These are phyloP conservation scores for Torulaspora maleeae DNA, from an alignment of 805 yeast genomes.

Conservation along the genomic window DNA sequence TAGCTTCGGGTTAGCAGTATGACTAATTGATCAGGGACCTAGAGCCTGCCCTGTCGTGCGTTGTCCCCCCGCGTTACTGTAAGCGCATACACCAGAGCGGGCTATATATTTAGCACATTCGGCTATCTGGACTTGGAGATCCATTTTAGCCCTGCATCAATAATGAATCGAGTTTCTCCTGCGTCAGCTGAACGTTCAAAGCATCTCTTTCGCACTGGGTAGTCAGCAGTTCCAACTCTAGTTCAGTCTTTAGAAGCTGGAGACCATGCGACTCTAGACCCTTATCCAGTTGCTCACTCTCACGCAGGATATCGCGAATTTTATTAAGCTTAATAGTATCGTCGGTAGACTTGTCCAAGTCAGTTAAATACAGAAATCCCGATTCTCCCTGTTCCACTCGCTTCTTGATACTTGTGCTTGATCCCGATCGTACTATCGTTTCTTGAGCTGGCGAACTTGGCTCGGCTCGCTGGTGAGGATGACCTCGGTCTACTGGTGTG, in stretches of 20 bases:
- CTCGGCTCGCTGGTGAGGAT: not conserved
- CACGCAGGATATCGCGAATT: conserved; percentile 19
- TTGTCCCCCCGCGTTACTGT: no score
- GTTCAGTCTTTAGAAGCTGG: conserved; percentile 20
- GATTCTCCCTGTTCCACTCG: conserved; percentile 17
- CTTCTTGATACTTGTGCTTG: conserved; percentile 3
- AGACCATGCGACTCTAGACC: conserved; percentile 23
- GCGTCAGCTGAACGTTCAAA: conserved; percentile 35
- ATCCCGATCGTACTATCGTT: not conserved
- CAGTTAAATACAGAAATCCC: conserved; percentile 24
- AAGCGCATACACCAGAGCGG: no score
- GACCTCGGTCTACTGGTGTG: conserved; percentile 10
- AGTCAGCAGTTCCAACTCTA: conserved; percentile 29
- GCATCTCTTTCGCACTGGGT: conserved; percentile 32
- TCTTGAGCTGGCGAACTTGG: not conserved
- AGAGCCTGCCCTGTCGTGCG: no score
- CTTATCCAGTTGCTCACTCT: conserved; percentile 24
- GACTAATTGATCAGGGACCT: no score
- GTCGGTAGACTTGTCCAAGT: conserved; percentile 15
- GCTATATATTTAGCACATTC: no score
- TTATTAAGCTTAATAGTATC: conserved; percentile 12
- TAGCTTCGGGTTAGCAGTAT: no score
- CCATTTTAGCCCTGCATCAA: conserved; percentile 18
- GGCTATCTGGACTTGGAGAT: no score
- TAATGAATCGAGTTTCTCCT: conserved; percentile 34